phyloP scores from a whole-genome alignment of 106 monocot species.

The Triglochin maritima region DNA sequence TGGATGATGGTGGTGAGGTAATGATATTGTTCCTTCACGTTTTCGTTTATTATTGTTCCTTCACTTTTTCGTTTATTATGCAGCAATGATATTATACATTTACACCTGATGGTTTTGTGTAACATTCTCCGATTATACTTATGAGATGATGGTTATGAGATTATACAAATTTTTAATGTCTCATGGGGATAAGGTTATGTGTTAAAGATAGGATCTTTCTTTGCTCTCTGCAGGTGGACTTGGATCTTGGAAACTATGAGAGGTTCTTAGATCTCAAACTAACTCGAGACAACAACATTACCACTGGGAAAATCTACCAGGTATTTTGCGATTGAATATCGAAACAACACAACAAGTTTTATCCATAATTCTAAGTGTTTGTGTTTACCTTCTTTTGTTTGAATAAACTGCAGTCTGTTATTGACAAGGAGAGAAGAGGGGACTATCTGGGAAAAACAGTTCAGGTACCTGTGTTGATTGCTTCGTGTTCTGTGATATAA shows the following conservation, averaged over 20 bases:
- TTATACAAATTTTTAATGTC: neutral
- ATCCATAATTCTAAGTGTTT: too few species aligned
- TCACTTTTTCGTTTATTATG: neutral
- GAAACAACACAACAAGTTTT: too few species aligned
- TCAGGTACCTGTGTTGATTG: slow-evolving; percentile 24
- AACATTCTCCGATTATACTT: too few species aligned
- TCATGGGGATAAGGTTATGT: too few species aligned
- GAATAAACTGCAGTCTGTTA: slow-evolving; percentile 24
- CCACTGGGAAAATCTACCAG: slow-evolving; percentile 26
- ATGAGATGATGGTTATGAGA: neutral
- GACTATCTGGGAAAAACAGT: slow-evolving; percentile 56
- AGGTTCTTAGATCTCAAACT: slow-evolving; percentile 17
- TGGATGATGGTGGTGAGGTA: slow-evolving; percentile 36
- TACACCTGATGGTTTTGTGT: too few species aligned
- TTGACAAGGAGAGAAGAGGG: slow-evolving; percentile 46
- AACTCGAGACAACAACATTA: slow-evolving; percentile 24
- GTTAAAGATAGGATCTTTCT: neutral
- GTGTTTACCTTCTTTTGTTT: too few species aligned
- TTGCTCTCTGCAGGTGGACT: slow-evolving; percentile 14
- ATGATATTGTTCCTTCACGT: neutral
- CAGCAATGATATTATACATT: too few species aligned
- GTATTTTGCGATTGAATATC: neutral
- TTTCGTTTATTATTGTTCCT: too few species aligned
- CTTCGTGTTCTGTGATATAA: neutral
- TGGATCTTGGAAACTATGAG: slow-evolving; percentile 25